Base-by-base conservation (phyloP, 108 stramenopile species). In the Cyclotella atomus region DNA sequence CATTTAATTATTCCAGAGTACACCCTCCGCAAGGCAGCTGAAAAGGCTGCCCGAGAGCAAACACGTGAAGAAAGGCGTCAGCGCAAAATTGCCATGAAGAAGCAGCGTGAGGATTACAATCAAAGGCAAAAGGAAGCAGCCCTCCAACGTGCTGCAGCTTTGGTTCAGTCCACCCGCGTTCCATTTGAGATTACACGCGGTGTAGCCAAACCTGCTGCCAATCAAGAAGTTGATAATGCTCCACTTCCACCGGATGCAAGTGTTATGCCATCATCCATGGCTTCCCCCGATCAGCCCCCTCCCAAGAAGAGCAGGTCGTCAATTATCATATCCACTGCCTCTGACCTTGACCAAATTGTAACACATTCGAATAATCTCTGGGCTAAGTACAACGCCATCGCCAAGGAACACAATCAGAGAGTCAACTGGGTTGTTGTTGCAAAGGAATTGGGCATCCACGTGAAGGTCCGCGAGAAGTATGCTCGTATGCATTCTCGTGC, bases 391-490 rank as follows among this genome's bases (percentile, higher is more conserved):
- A 93, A 89, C 70, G 89, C 89, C 10, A 89, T 90, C 55, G 92
- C 92, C 25, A 90, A 89, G 63, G 92, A 90, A 73, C 92, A 93
- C 71, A 93, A 93, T 59, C 88, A 90, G 75, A 89, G 85, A 53
- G 89, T 93, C 52, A 93, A 90, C 49, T 93, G 92, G 92, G 82
- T 85, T 33, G 88, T 87, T 0, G 89, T 93, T 27, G 85, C 92
- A 21, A 87, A 87, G 44, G 92, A 93, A 67, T 59, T 93, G 21
- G 92, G 92, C 12, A 93, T 93, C 59, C 88, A 93, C 63, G 92
- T 93, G 52, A 93, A 93, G 67, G 92, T 93, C 24, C 86, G 92
- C 20, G 92, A 93, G 80, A 93, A 93, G 77, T 93, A 93, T 79
- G 84, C 87, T 7, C 76, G 92, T 6, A 93, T 93, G 92, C 88